Evolutionary conservation across 495 filamentous ascomycete species (phyloP).

Genomic region (Penicillium silybi): DNA sequence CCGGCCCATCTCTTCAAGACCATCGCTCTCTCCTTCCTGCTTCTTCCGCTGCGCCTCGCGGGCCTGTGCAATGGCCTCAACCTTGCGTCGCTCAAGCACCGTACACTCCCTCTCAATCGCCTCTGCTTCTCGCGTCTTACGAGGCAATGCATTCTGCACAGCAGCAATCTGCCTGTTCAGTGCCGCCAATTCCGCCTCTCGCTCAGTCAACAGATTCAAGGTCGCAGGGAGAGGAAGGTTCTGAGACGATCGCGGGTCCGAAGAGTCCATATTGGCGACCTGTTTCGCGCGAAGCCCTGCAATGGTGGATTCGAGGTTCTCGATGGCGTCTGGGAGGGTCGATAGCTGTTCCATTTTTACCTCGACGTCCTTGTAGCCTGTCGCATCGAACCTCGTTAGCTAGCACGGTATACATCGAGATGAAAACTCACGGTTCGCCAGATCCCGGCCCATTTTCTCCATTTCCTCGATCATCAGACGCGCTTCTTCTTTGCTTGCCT

Average conservation of each 20-base stretch:
- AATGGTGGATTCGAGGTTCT: slow-evolving; percentile 58
- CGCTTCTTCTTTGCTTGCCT: slow-evolving; percentile 75
- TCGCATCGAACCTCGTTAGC: neutral
- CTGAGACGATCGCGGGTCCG: slow-evolving; percentile 34
- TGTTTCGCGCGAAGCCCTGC: slow-evolving; percentile 48
- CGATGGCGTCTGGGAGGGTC: slow-evolving; percentile 59
- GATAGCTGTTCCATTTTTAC: slow-evolving; percentile 56
- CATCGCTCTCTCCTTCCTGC: slow-evolving; percentile 70
- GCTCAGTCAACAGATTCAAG: slow-evolving; percentile 43
- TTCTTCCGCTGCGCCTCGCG: slow-evolving; percentile 76
- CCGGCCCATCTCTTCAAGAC: slow-evolving; percentile 74
- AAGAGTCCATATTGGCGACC: slow-evolving; percentile 32
- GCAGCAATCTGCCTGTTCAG: slow-evolving; percentile 66
- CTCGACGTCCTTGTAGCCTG: slow-evolving; percentile 61
- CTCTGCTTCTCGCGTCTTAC: slow-evolving; percentile 69
- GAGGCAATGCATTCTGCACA: slow-evolving; percentile 60
- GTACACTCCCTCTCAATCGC: slow-evolving; percentile 65
- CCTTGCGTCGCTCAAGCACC: slow-evolving; percentile 67
- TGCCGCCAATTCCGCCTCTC: slow-evolving; percentile 57
- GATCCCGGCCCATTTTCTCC: slow-evolving; percentile 60
- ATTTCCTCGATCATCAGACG: slow-evolving; percentile 66
- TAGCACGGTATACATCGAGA: neutral
- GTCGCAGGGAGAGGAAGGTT: slow-evolving; percentile 41
- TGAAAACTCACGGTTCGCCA: slow-evolving; percentile 44
- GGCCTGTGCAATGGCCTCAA: slow-evolving; percentile 63